Base-by-base conservation (phyloP, 2,329 filamentous ascomycete genomes). In the Exophiala phaeomuriformis region DNA sequence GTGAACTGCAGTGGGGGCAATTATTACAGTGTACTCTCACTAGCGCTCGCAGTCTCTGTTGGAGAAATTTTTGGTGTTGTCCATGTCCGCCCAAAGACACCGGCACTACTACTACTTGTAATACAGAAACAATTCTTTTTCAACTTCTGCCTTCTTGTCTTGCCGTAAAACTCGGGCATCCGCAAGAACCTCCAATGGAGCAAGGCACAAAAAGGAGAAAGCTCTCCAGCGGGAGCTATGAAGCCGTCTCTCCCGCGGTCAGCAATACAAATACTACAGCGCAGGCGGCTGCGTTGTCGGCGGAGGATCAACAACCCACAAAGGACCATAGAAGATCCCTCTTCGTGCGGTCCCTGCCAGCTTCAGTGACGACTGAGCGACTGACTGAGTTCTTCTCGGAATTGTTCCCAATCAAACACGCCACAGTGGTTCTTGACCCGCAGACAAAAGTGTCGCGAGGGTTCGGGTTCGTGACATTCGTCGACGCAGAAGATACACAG, bases 401-500 rank as follows among this genome's bases (percentile, higher is more conserved):
- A 68, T 86, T 90, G 55, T 97, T 88, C 65, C 90, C 94, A 5
- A 82, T 98, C 67, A 97, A 96, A 71, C 91, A 97, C 71, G 91
- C 93, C 49, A 88, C 86, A n/a, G 90, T 95, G 3, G 90, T 98
- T 37, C 74, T 85, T 52, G 91, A 98, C 68, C 83, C 86, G 10
- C 77, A 83, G 60, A 95, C 90, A 1, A 95, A 95, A 66, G 76
- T 84, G 63, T 96, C 89, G 9, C 86, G 88, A 67, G 91, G 93
- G 12, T 98, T 90, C 69, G 93, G 93, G 49, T 98, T 98, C 71
- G 91, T 98, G 53, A 97, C 93, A 1, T 93, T 98, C 65, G 88
- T 90, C 63, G 93, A 98, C 67, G 81, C 86, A 31, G 90, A 96
- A 61, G 93, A 98, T 74, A 90, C 91, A 8, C 75, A 84, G 60